Conservation (phyloP, 495 filamentous ascomycete genomes). For the Penicillium coprophilum region DNA sequence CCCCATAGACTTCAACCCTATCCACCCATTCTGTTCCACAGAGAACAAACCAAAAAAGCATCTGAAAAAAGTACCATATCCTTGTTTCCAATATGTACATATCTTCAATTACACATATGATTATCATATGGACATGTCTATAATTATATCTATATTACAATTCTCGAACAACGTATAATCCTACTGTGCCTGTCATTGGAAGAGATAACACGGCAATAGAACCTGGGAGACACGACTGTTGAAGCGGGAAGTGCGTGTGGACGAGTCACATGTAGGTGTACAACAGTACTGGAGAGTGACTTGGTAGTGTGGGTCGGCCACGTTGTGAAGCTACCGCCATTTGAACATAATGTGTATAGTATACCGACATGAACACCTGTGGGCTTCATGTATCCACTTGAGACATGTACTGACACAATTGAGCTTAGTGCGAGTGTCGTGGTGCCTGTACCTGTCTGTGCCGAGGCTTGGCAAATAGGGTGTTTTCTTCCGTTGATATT, state of each 20-base stretch:
- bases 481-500: neutral
- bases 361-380: neutral
- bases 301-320: slow-evolving; percentile 1
- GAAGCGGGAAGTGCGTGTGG: neutral
- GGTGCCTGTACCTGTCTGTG: neutral
- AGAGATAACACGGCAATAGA: neutral
- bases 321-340: slow-evolving; percentile 8
- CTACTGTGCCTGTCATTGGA: neutral
- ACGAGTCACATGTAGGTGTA: slow-evolving; percentile 4
- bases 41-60: neutral
- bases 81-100: slow-evolving; percentile 1
- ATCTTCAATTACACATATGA: slow-evolving; percentile 12
- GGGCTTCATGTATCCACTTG: neutral
- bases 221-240: neutral
- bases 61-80: neutral
- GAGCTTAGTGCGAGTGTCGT: neutral
- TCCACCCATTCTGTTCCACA: neutral
- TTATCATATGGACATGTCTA: neutral
- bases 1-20: slow-evolving; percentile 17
- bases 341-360: neutral
- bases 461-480: neutral
- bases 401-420: neutral
- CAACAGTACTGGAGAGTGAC: neutral
- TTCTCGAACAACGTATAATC: neutral
- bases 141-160: neutral